These are phyloP conservation scores for Cyberlindnera americana DNA, from an alignment of 805 yeast genomes.

Conservation along the genomic window DNA sequence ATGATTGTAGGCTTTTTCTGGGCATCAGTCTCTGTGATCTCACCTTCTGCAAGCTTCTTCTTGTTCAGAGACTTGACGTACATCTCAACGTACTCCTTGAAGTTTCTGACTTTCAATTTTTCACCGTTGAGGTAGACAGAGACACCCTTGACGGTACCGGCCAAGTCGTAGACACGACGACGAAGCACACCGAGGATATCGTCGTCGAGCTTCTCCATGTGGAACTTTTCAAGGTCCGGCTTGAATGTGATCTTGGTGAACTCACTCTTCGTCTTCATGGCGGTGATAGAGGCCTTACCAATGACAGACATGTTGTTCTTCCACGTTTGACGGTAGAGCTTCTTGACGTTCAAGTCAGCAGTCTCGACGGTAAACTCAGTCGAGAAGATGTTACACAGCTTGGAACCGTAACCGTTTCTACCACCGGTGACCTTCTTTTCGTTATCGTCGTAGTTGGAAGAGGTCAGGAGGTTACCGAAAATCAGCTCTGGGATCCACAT, in stretches of 20 bases:
- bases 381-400: constrained; percentile 92
- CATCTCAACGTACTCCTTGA: constrained; percentile 85
- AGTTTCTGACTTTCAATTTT: constrained; percentile 62
- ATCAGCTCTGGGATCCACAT: constrained; percentile 95
- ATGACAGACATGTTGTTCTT: constrained; percentile 77
- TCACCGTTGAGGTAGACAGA: constrained; percentile 75
- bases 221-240: constrained; percentile 83
- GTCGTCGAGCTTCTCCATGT: constrained; percentile 79
- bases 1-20: constrained; percentile 58
- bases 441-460: constrained; percentile 93
- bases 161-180: constrained; percentile 92
- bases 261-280: constrained; percentile 50
- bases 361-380: constrained; percentile 85
- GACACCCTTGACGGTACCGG: constrained; percentile 87
- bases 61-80: constrained; percentile 73
- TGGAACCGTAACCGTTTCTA: constrained; percentile 97
- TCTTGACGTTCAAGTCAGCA: constrained; percentile 64
- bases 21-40: constrained; percentile 31
- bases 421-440: constrained; percentile 98
- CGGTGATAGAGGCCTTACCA: constrained; percentile 66
- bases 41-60: constrained; percentile 30
- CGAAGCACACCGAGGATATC: constrained; percentile 81
- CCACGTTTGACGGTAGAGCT: constrained; percentile 81
- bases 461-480: constrained; percentile 91
- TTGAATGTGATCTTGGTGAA: constrained; percentile 83